A percentile compares a stretch with the other conserved stretches of the same genome.
Evolutionary conservation across 345 rosid genomes (phyloP).

Genomic region (Ailanthus altissimus): DNA sequence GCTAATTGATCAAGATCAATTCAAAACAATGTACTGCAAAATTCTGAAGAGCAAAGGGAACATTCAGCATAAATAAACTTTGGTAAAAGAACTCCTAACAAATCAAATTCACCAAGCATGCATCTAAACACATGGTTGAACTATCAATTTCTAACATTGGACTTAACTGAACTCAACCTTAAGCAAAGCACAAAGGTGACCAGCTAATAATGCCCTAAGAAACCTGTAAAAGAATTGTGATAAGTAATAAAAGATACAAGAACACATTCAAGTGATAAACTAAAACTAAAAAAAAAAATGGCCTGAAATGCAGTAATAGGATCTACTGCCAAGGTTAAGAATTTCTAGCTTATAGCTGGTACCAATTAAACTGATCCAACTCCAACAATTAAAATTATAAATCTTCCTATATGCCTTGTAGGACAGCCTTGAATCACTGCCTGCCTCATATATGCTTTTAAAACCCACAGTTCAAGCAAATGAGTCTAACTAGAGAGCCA

Average conservation of each 20-base stretch:
- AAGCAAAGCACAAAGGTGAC: not conserved
- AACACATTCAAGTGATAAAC: not conserved
- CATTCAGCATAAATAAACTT: not conserved
- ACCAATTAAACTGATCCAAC: too few species aligned
- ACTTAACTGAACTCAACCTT: not conserved
- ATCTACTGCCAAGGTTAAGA: not conserved
- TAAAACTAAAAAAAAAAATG: not conserved
- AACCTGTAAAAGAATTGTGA: not conserved
- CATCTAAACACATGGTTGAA: not conserved
- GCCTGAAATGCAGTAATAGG: not conserved
- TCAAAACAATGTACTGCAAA: not conserved
- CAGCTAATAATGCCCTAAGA: too few species aligned
- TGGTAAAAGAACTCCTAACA: not conserved
- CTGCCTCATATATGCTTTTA: not conserved
- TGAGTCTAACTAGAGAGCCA: not conserved
- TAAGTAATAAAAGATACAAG: not conserved
- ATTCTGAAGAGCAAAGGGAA: not conserved
- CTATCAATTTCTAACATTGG: not conserved
- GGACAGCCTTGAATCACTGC: not conserved
- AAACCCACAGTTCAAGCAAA: conserved; percentile 1
- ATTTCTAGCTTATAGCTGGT: not conserved
- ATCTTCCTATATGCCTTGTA: not conserved
- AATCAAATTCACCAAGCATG: not conserved
- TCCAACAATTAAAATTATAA: not conserved
- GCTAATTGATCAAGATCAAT: too few species aligned